Evolutionary conservation across 192 early-diverging fungal genomes (phyloP).

Genomic region (Coemansia sp.): DNA sequence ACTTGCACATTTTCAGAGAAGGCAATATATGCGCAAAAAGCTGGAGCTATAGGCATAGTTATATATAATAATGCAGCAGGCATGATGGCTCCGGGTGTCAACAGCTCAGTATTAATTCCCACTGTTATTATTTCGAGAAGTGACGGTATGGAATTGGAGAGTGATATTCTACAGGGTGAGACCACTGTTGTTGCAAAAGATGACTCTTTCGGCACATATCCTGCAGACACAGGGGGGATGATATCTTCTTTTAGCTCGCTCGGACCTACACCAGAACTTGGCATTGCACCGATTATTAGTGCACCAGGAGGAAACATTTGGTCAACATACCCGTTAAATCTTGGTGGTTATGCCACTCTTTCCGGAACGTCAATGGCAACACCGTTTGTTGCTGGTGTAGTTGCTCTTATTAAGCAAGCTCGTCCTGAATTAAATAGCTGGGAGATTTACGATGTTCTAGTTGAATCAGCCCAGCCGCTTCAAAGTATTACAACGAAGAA

Average conservation of each 20-base stretch:
- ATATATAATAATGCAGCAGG: slow-evolving; percentile 54
- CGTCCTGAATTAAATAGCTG: slow-evolving; percentile 33
- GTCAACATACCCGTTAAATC: slow-evolving; percentile 59
- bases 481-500: slow-evolving; percentile 37
- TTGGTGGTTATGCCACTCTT: slow-evolving; percentile 45
- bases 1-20: slow-evolving; percentile 53
- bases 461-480: slow-evolving; percentile 59
- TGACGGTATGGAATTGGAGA: slow-evolving; percentile 47
- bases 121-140: slow-evolving; percentile 39
- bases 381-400: slow-evolving; percentile 68
- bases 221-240: slow-evolving; percentile 22
- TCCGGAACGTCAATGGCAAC: slow-evolving; percentile 84
- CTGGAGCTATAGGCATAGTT: slow-evolving; percentile 58
- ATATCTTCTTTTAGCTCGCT: slow-evolving; percentile 62
- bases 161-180: slow-evolving; percentile 5
- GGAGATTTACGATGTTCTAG: slow-evolving; percentile 31
- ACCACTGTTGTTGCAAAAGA: slow-evolving; percentile 13
- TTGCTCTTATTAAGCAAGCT: slow-evolving; percentile 63
- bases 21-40: slow-evolving; percentile 43
- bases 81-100: slow-evolving; percentile 23
- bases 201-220: slow-evolving; percentile 10
- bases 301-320: slow-evolving; percentile 71
- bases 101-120: slow-evolving; percentile 42
- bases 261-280: slow-evolving; percentile 64
- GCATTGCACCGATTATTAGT: slow-evolving; percentile 60